Evolutionary conservation across 768 basidiomycete genomes (phyloP), one percentile per base, ranked within the genome.

Genomic region (Naganishia antarctica): DNA sequence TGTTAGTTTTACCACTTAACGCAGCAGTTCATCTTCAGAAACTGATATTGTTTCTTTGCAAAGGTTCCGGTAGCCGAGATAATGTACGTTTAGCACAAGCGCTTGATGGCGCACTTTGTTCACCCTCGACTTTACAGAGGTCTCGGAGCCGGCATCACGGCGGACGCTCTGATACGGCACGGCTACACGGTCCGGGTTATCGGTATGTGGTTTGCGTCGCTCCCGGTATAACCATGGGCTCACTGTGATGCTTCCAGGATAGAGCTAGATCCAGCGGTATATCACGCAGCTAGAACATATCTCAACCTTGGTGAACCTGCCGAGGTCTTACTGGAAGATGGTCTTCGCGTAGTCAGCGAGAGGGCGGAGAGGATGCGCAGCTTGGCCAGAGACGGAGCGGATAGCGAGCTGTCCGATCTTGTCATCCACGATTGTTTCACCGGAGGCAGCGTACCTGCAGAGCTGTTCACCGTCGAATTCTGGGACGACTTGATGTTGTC

Each of bases 391-490:
- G 43, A 51, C 16, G 32, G 66, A 8, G 21, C 32, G 15, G 31
- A 34, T 29, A 44, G 43, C 13, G 75, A 75, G 9, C 78, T 79
- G 21, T 90, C 84, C 72, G 87, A 73, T 61, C 78, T 72, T 66
- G 83, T 91, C 43, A 80, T 94, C 0, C 94, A 97, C 69, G 93
- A 94, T 70, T 90, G 89, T 72, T 97, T 96, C 75, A 91, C 91
- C 9, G 94, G 93, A 9, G 94, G 94, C 3, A 85, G 84, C n/a
- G 86, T 97, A 2, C 91, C 94, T 0, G 80, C 85, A 40, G 87
- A 90, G 71, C 79, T 97, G 58, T 97, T 88, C 78, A 89, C 91
- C 0, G 43, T 83, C 31, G 86, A 92, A 69, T 93, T 93, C 73
- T 94, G 90, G 89, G 68, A 80, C 25, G 85, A 86, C 60, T 73